phyloP scores from a whole-genome alignment of 2,329 filamentous ascomycete genomes.

The Polytolypa hystricis region DNA sequence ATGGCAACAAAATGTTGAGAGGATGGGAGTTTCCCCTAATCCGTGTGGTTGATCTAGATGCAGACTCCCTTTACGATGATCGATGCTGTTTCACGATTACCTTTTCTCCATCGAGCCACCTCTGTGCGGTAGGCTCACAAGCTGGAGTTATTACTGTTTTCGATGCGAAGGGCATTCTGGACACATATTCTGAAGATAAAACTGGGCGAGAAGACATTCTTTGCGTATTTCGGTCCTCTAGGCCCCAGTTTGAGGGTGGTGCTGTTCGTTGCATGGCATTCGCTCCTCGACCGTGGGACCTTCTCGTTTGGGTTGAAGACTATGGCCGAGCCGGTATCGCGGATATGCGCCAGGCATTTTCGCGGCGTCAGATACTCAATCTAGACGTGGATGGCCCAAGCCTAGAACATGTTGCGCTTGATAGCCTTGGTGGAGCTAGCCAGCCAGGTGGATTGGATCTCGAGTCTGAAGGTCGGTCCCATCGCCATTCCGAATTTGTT shows the following conservation, averaged over 20 bases:
- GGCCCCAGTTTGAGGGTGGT: constrained; percentile 58
- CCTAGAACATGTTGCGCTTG: constrained; percentile 24
- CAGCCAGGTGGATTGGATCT: constrained; percentile 15
- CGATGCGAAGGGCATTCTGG: constrained; percentile 26
- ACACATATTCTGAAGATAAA: constrained; percentile 31
- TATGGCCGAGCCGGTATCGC: constrained; percentile 43
- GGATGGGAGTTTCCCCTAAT: constrained; percentile 33
- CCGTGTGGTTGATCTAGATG: constrained; percentile 29
- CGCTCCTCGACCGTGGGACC: constrained; percentile 76
- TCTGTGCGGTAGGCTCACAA: constrained; percentile 41
- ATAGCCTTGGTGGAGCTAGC: constrained; percentile 19
- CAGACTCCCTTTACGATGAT: constrained; percentile 29
- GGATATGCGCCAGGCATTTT: constrained; percentile 37
- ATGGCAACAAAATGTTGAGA: constrained; percentile 24
- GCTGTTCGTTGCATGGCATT: constrained; percentile 88
- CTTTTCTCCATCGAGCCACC: constrained; percentile 38
- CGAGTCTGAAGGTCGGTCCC: constrained; percentile 14
- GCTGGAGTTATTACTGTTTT: constrained; percentile 38
- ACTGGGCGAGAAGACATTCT: constrained; percentile 53
- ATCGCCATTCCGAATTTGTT: too few species aligned
- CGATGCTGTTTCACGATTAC: constrained; percentile 38
- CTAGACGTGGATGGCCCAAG: constrained; percentile 24
- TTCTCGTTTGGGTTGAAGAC: constrained; percentile 90
- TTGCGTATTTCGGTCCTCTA: constrained; percentile 65
- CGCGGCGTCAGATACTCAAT: constrained; percentile 33